phyloP scores from a whole-genome alignment of 441 rosid genomes.

The Populus hybrid region DNA sequence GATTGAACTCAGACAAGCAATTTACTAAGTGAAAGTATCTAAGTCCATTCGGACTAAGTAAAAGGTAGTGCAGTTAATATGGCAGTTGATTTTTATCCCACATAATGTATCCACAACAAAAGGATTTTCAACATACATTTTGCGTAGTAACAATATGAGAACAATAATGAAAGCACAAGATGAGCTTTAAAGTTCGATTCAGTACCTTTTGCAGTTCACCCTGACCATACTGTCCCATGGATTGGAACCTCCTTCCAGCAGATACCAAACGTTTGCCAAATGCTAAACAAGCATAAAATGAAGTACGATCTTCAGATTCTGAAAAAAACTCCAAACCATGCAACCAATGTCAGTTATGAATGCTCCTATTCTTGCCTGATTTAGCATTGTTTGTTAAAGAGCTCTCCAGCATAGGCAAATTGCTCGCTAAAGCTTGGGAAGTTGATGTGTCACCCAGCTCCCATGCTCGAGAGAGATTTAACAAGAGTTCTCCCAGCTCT shows the following conservation, averaged over 20 bases:
- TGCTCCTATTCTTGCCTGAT: slow-evolving; percentile 59
- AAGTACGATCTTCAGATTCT: slow-evolving; percentile 22
- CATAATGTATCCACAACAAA: not conserved
- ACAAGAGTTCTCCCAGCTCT: slow-evolving; percentile 69
- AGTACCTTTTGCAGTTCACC: slow-evolving; percentile 87
- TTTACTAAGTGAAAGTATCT: not conserved
- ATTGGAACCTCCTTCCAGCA: slow-evolving; percentile 81
- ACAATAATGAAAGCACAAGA: slow-evolving; percentile 13
- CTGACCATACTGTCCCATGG: slow-evolving; percentile 92
- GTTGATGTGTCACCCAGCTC: slow-evolving; percentile 68
- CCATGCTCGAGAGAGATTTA: slow-evolving; percentile 82
- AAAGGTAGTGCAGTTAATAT: not conserved
- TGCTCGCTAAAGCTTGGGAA: slow-evolving; percentile 51
- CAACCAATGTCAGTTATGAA: slow-evolving; percentile 22
- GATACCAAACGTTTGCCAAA: slow-evolving; percentile 75
- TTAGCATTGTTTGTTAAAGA: slow-evolving; percentile 48
- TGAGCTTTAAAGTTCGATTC: slow-evolving; percentile 17
- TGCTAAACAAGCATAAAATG: slow-evolving; percentile 48
- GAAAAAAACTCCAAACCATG: slow-evolving; percentile 21
- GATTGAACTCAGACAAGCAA: not conserved
- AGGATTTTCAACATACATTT: not conserved
- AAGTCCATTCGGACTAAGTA: too few species aligned
- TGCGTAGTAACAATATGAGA: not conserved
- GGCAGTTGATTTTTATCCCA: not conserved
- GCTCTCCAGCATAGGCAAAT: slow-evolving; percentile 54